Evolutionary conservation across 805 yeast species (phyloP).

Genomic region (Starmerella scarabaei): DNA sequence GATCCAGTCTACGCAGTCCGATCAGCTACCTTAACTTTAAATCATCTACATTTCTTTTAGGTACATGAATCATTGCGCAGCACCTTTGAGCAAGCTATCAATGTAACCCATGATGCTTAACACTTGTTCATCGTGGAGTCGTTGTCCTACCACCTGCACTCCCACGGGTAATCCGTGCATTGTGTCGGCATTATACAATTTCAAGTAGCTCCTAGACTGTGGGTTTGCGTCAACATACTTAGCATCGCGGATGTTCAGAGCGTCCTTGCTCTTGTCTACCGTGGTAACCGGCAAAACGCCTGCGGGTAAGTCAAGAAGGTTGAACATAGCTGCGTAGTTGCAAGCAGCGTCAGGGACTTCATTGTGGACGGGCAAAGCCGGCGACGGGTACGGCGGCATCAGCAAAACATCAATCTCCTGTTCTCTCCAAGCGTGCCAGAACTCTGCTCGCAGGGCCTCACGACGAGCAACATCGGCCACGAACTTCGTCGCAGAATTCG

Average conservation of each 20-base stretch:
- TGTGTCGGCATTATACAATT: conserved; percentile 37
- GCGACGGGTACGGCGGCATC: conserved; percentile 31
- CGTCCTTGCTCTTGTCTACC: conserved; percentile 33
- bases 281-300: conserved; percentile 46
- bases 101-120: conserved; percentile 35
- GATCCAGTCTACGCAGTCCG: too few species aligned
- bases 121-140: conserved; percentile 49
- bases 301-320: conserved; percentile 42
- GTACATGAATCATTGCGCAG: too few species aligned
- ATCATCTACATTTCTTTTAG: too few species aligned
- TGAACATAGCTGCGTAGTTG: conserved; percentile 44
- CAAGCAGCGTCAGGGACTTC: conserved; percentile 27
- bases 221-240: conserved; percentile 23
- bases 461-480: conserved; percentile 28
- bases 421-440: conserved; percentile 27
- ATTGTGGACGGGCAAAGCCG: conserved; percentile 30
- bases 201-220: conserved; percentile 33
- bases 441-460: conserved; percentile 28
- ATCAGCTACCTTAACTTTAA: too few species aligned
- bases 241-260: conserved; percentile 17
- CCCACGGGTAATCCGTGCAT: conserved; percentile 41
- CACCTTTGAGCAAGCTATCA: conserved; percentile 20
- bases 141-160: conserved; percentile 50
- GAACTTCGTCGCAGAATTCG: conserved; percentile 25
- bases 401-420: conserved; percentile 29